Conservation (phyloP, 2,329 filamentous ascomycete genomes). For the Colletotrichum musicola region DNA sequence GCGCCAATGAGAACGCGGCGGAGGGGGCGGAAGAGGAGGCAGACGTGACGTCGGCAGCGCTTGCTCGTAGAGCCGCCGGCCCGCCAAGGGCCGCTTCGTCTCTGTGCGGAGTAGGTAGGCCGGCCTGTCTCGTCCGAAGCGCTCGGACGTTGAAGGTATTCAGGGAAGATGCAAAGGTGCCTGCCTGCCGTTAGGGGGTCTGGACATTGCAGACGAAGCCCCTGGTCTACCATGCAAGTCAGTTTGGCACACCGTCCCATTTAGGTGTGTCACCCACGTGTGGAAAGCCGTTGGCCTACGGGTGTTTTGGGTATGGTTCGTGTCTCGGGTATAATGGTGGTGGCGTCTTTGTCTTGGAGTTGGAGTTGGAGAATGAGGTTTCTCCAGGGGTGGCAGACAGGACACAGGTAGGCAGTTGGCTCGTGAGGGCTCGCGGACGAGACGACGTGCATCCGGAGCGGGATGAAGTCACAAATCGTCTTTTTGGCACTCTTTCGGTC, state of each 20-base stretch:
- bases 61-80: constrained; percentile 18
- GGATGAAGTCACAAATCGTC: neutral
- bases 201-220: neutral
- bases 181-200: neutral
- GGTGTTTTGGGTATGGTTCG: neutral
- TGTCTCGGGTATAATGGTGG: neutral
- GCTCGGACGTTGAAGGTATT: neutral
- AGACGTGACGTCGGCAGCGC: neutral
- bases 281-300: neutral
- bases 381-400: neutral
- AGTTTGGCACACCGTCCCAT: neutral
- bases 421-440: too few relatives aligned
- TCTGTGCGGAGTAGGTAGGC: neutral
- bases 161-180: neutral
- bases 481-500: too few relatives aligned
- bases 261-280: neutral
- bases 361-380: neutral
- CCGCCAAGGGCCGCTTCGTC: neutral
- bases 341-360: neutral
- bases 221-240: neutral
- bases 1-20: constrained; percentile 10
- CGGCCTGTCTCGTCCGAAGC: neutral
- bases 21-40: neutral
- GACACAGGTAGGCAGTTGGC: too few relatives aligned
- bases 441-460: neutral